phyloP scores from a whole-genome alignment of 2,329 filamentous ascomycete genomes.

The Pseudodiploospora longispora region DNA sequence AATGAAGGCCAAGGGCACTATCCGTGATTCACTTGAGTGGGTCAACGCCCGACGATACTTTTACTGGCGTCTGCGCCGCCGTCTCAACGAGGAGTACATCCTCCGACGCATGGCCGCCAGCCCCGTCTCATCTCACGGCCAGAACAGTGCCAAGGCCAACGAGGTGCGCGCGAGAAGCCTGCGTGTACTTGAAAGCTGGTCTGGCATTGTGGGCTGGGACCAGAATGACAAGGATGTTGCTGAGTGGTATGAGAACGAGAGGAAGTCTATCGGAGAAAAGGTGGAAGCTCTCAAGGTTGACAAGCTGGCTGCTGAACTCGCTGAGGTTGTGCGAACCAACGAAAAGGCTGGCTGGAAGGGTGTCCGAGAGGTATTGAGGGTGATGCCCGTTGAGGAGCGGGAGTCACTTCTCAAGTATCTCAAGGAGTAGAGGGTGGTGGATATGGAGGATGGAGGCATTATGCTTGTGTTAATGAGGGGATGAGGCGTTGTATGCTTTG shows the following conservation, averaged over 20 bases:
- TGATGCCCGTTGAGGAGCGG: slow-evolving; percentile 81
- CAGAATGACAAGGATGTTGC: slow-evolving; percentile 76
- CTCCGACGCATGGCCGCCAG: slow-evolving; percentile 71
- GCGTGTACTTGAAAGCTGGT: slow-evolving; percentile 75
- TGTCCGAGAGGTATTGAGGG: slow-evolving; percentile 74
- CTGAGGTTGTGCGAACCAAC: slow-evolving; percentile 35
- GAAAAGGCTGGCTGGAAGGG: slow-evolving; percentile 72
- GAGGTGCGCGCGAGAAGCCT: slow-evolving; percentile 59
- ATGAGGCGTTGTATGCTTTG: slow-evolving; percentile 1
- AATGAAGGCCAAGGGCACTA: slow-evolving; percentile 96
- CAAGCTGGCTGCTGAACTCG: slow-evolving; percentile 42
- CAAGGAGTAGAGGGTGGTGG: slow-evolving; percentile 27
- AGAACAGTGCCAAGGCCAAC: slow-evolving; percentile 33
- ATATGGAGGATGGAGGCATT: background rate
- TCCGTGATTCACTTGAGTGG: slow-evolving; percentile 80
- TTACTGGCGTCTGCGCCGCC: slow-evolving; percentile 97
- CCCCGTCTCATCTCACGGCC: slow-evolving; percentile 21
- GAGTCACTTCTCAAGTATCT: slow-evolving; percentile 66
- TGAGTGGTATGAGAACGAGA: slow-evolving; percentile 93
- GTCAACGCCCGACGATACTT: slow-evolving; percentile 90
- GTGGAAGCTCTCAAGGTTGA: slow-evolving; percentile 78
- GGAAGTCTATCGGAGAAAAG: slow-evolving; percentile 73
- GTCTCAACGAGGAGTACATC: slow-evolving; percentile 95
- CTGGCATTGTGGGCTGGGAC: slow-evolving; percentile 66
- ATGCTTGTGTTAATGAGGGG: background rate